These are phyloP conservation scores for Calonectria hawksworthii DNA, from an alignment of 2,329 filamentous ascomycete species.

Conservation along the genomic window DNA sequence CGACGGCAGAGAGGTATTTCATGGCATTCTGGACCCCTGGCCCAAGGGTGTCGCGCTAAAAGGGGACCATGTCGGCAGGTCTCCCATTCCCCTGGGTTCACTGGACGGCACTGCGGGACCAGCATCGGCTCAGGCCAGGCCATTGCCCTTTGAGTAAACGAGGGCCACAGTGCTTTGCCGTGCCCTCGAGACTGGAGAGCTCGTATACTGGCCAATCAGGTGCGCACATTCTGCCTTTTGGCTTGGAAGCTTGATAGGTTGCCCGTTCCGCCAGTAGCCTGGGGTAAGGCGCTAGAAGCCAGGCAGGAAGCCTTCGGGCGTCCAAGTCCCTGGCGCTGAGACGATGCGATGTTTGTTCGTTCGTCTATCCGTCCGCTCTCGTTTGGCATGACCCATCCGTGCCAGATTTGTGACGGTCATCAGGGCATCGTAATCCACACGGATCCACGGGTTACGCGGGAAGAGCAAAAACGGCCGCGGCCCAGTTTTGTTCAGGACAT, in stretches of 20 bases:
- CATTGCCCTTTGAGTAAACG: slow-evolving; percentile 35
- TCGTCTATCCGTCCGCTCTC: not conserved
- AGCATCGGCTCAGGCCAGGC: slow-evolving; percentile 34
- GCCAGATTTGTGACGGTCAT: not conserved
- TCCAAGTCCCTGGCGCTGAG: slow-evolving; percentile 26
- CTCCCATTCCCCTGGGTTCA: slow-evolving; percentile 39
- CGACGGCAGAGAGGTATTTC: slow-evolving; percentile 36
- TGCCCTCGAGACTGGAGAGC: slow-evolving; percentile 24
- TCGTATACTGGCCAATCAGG: slow-evolving; percentile 33
- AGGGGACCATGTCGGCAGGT: slow-evolving; percentile 31
- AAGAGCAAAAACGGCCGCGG: slow-evolving; percentile 23
- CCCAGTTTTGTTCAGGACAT: slow-evolving; percentile 8
- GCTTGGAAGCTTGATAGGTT: slow-evolving; percentile 29
- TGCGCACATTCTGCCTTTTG: slow-evolving; percentile 13
- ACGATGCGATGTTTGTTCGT: slow-evolving; percentile 13
- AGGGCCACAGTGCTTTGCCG: slow-evolving; percentile 33
- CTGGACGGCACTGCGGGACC: slow-evolving; percentile 33
- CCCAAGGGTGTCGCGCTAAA: slow-evolving; percentile 34
- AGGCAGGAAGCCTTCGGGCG: slow-evolving; percentile 30
- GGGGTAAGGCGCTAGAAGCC: slow-evolving; percentile 43
- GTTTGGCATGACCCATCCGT: not conserved
- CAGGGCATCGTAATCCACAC: slow-evolving; percentile 1
- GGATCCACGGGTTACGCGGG: slow-evolving; percentile 13
- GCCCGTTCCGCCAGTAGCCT: slow-evolving; percentile 36
- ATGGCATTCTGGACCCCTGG: slow-evolving; percentile 30